These are phyloP conservation scores for Yamadazyma buinensis DNA, from an alignment of 1,139 yeast species.

Conservation along the genomic window DNA sequence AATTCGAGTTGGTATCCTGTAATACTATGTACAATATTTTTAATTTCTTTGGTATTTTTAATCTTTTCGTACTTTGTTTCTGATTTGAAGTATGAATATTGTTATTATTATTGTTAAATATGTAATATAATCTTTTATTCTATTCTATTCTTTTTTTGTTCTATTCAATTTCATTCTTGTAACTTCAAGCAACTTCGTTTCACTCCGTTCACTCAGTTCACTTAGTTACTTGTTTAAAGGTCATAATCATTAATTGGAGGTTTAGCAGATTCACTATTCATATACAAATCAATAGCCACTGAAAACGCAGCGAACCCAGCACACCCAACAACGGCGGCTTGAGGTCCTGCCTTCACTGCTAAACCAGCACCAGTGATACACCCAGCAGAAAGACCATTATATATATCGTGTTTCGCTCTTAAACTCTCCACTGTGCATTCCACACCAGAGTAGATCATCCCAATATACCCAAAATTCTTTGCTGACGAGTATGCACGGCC, in stretches of 20 bases:
- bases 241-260: constrained; percentile 93
- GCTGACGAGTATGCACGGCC: constrained; percentile 82
- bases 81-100: constrained; percentile 32
- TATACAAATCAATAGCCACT: constrained; percentile 85
- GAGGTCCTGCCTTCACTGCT: constrained; percentile 91
- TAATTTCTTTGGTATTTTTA: too few species aligned
- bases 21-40: constrained; percentile 8
- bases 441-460: constrained; percentile 90
- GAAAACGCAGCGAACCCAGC: constrained; percentile 98
- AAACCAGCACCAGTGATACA: constrained; percentile 92
- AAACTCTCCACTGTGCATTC: constrained; percentile 86
- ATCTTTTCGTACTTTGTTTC: constrained; percentile 24
- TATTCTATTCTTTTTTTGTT: neutral
- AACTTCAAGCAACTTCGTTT: too few species aligned
- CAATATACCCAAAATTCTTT: constrained; percentile 91
- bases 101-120: constrained; percentile 36
- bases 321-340: constrained; percentile 87
- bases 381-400: constrained; percentile 91
- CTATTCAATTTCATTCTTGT: neutral
- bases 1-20: too few species aligned
- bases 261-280: constrained; percentile 79
- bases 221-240: too few species aligned
- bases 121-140: neutral
- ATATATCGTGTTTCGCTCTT: constrained; percentile 89
- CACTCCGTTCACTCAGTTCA: too few species aligned